Evolutionary conservation across 306 rosid species (phyloP).

Genomic region (Gynostemma pentaphyllum): DNA sequence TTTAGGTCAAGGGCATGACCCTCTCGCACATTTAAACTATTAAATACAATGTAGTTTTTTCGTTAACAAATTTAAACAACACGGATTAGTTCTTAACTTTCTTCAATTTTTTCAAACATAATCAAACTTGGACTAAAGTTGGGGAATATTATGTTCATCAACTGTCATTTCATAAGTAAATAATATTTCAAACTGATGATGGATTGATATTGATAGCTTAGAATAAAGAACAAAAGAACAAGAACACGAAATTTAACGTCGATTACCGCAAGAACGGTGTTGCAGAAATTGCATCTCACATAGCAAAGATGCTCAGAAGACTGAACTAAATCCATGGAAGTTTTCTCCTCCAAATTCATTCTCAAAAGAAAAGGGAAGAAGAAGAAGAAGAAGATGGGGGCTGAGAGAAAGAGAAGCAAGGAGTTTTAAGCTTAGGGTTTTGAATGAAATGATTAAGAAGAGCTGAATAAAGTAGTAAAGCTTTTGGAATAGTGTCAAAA

Average conservation of each 20-base stretch:
- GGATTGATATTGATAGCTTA: neutral
- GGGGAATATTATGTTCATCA: neutral
- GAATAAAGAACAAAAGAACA: neutral
- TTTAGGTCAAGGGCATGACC: no score
- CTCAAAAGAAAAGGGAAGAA: neutral
- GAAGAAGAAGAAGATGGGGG: conserved; percentile 1
- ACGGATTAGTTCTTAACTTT: neutral
- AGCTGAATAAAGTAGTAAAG: neutral
- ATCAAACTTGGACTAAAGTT: neutral
- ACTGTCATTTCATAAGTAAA: neutral
- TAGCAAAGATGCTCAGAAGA: conserved; percentile 88
- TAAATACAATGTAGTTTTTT: no score
- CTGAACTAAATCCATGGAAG: conserved; percentile 55
- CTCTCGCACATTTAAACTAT: no score
- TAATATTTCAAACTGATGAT: no score
- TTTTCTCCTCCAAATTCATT: conserved; percentile 69
- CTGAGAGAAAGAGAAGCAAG: conserved; percentile 2
- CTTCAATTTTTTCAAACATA: neutral
- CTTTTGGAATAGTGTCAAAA: conserved; percentile 29
- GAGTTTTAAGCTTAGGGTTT: conserved; percentile 18
- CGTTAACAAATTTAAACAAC: no score
- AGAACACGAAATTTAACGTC: no score
- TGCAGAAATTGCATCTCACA: conserved; percentile 94
- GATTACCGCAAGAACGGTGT: conserved; percentile 84
- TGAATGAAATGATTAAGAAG: conserved; percentile 4